These are phyloP conservation scores for Daedaleopsis nitida DNA, from an alignment of 768 basidiomycete genomes.

Conservation along the genomic window DNA sequence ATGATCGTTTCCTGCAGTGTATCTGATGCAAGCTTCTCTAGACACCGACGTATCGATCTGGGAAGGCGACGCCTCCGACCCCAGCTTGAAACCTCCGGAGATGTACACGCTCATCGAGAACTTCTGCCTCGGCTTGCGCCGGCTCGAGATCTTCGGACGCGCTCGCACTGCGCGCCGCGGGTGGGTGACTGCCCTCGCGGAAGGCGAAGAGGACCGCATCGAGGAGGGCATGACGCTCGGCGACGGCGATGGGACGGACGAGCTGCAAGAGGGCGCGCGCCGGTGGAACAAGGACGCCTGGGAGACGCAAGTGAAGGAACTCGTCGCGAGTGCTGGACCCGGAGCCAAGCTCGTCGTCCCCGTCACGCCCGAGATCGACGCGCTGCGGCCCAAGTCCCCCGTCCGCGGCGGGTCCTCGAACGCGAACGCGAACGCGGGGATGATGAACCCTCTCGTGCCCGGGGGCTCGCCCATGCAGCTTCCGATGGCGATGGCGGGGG, in stretches of 20 bases:
- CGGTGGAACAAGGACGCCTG: conserved; percentile 65
- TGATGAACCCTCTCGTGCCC: conserved; percentile 35
- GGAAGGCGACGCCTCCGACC: conserved; percentile 88
- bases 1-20: conserved; percentile 18
- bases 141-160: conserved; percentile 88
- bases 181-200: conserved; percentile 86
- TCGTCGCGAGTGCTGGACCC: conserved; percentile 41
- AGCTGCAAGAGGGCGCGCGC: conserved; percentile 33
- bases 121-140: conserved; percentile 91
- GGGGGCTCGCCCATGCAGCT: conserved; percentile 37
- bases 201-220: conserved; percentile 59
- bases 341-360: conserved; percentile 66
- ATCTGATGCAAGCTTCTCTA: conserved; percentile 28
- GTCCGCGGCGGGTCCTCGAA: conserved; percentile 43
- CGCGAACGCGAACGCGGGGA: conserved; percentile 24
- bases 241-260: conserved; percentile 29
- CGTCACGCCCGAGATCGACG: conserved; percentile 76
- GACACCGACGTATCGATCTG: conserved; percentile 97
- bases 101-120: conserved; percentile 97
- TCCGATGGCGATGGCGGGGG: conserved; percentile 21
- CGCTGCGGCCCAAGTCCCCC: conserved; percentile 84
- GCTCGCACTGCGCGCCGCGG: conserved; percentile 72
- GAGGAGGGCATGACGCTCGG: conserved; percentile 35
- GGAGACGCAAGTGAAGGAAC: conserved; percentile 61
- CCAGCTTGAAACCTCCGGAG: conserved; percentile 88